phyloP scores from a whole-genome alignment of 2,329 filamentous ascomycete species.

The Arthroderma sp. region DNA sequence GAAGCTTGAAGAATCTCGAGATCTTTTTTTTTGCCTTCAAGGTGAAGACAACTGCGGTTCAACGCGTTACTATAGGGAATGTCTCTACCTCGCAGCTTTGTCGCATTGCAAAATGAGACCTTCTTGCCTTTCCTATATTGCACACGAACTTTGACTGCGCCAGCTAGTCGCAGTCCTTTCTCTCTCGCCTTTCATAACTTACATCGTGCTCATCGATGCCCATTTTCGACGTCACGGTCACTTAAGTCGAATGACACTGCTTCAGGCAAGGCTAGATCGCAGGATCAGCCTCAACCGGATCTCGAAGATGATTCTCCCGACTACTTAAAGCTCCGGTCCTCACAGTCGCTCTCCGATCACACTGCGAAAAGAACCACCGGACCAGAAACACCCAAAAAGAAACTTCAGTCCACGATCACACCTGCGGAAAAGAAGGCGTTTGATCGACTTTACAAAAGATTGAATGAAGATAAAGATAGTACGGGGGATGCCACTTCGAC shows the following conservation, averaged over 20 bases:
- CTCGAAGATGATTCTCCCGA: background rate
- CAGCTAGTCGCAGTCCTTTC: background rate
- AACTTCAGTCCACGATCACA: slow-evolving; percentile 3
- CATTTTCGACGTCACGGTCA: too few relatives aligned
- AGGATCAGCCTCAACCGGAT: too few relatives aligned
- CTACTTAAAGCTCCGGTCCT: slow-evolving; percentile 1
- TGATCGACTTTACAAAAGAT: slow-evolving; percentile 1
- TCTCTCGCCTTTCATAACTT: too few relatives aligned
- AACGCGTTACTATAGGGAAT: too few relatives aligned
- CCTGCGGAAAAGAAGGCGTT: slow-evolving; percentile 4
- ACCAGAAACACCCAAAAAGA: background rate
- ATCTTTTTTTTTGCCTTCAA: too few relatives aligned
- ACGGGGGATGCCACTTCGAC: background rate
- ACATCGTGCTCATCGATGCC: too few relatives aligned
- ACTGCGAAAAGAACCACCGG: background rate
- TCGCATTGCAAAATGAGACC: too few relatives aligned
- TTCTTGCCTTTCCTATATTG: slow-evolving; percentile 59
- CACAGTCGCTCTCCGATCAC: background rate
- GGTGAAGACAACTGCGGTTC: too few relatives aligned
- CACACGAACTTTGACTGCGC: slow-evolving; percentile 44
- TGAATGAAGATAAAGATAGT: background rate
- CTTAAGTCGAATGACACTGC: too few relatives aligned
- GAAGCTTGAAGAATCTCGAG: too few relatives aligned
- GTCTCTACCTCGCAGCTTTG: too few relatives aligned
- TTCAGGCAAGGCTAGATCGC: too few relatives aligned